Base-by-base conservation (phyloP, 1,139 yeast species). In the Candida freyschussii region DNA sequence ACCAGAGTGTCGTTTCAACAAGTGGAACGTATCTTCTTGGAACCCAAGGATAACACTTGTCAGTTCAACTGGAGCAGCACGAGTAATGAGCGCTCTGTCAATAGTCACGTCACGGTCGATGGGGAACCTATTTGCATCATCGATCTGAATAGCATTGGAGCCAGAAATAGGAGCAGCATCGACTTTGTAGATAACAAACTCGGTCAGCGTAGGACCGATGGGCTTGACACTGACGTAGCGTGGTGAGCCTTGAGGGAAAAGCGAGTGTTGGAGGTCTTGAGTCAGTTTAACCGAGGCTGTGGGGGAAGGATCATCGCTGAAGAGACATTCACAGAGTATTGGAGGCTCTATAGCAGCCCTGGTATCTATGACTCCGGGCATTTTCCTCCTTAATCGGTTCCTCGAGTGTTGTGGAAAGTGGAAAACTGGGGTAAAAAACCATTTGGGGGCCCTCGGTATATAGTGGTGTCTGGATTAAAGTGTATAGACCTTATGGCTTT, bases 11-110 rank as follows among this genome's bases (percentile, higher is more conserved):
- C 32, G 31, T 13, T 43, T 45, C 30, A 50, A 20, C 15, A 46
- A 21, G 1, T 27, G 11, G 26, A 46, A 50, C 3, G 34, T 24
- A 19, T 46, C 47, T 2, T 36, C 40, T 5, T 44, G 45, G 16
- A 50, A 37, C 2, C 49, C 39, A 6, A 50, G 19, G 13, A 50
- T 40, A 4, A 44, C 33, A 15, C 36, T 43, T 3, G 43, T 21
- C 6, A 49, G 19, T 7, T 27, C 23, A 3, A 44, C 32, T 1
- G 33, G 35, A 4, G 37, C 36, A 3, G 40, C 21, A 9, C 33
- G 24, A 2, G 36, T 15, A 9, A 50, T 27, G 7, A 41, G 21
- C 3, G 44, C 48, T 10, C 25, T 29, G 15, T 46, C 48, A 17
- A 43, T 32, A 3, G 55, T 47, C 12, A 43, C 38, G 16, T 42